Evolutionary conservation across 306 rosid species (phyloP).

Genomic region (Begonia fuchsioides): DNA sequence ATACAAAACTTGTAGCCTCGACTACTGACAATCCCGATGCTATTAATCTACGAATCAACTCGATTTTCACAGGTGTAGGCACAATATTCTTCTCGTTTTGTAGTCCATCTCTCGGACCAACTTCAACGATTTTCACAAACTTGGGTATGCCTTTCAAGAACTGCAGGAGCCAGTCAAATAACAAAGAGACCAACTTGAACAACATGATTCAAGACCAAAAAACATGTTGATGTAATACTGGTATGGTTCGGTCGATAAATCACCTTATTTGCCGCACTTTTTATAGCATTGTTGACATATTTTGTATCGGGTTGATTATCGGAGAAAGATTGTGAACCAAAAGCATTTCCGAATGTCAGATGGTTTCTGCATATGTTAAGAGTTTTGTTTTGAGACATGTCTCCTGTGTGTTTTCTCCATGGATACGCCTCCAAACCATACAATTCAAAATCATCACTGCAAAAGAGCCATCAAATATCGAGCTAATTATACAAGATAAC

Average conservation of each 20-base stretch:
- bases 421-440: conserved; percentile 40
- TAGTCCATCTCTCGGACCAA: conserved; percentile 93
- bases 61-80: conserved; percentile 54
- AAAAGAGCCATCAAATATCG: background rate
- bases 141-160: conserved; percentile 44
- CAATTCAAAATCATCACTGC: conserved; percentile 51
- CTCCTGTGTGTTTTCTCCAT: conserved; percentile 57
- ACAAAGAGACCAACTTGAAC: background rate
- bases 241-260: conserved; percentile 8
- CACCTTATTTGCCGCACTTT: conserved; percentile 33
- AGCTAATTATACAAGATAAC: too few relatives aligned
- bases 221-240: background rate
- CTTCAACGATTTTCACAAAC: conserved; percentile 87
- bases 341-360: conserved; percentile 19
- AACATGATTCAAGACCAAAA: background rate
- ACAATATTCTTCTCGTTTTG: conserved; percentile 80
- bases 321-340: conserved; percentile 28
- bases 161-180: conserved; percentile 19
- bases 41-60: conserved; percentile 61
- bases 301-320: conserved; percentile 25
- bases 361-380: conserved; percentile 24
- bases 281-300: conserved; percentile 14
- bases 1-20: conserved; percentile 95
- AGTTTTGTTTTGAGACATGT: conserved; percentile 24
- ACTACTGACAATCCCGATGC: conserved; percentile 64